Evolutionary conservation across 176 grass and related monocot genomes (phyloP).

Genomic region (Aegilops longissima): DNA sequence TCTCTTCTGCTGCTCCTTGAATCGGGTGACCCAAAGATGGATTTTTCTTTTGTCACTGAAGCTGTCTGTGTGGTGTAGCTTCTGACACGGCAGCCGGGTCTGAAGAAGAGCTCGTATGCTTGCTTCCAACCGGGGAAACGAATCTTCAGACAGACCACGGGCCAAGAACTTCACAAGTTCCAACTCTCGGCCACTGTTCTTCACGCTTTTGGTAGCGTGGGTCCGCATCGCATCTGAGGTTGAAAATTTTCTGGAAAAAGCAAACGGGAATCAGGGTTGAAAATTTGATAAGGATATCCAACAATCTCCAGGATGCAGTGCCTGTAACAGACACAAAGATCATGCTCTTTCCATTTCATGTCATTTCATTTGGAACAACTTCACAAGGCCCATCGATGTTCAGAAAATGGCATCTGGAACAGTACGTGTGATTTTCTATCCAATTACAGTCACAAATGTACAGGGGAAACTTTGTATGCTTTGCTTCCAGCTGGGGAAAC

Average conservation of each 20-base stretch:
- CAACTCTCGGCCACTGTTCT: background rate
- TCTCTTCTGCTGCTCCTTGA: constrained; percentile 15
- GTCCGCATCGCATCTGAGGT: background rate
- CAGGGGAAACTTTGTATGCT: constrained; percentile 3
- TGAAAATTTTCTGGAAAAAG: background rate
- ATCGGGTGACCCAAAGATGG: background rate
- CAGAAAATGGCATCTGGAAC: background rate
- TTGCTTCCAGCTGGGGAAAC: constrained; percentile 21
- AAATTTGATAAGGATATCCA: background rate
- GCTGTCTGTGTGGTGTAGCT: background rate
- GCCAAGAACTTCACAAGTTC: constrained; percentile 19
- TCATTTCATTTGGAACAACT: background rate
- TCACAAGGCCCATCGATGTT: background rate
- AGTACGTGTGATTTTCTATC: background rate
- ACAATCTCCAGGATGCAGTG: background rate
- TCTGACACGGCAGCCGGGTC: background rate
- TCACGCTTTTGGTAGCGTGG: background rate
- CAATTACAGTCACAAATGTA: constrained; percentile 32
- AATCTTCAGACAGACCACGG: background rate
- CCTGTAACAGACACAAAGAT: background rate
- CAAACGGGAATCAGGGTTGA: background rate
- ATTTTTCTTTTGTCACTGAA: background rate
- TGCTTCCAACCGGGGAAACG: constrained; percentile 22
- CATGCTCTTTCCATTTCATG: background rate
- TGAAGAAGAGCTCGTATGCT: background rate